Evolutionary conservation across 768 basidiomycete species (phyloP), one percentile per base, ranked within the genome.

Genomic region (Serendipita sp.): DNA sequence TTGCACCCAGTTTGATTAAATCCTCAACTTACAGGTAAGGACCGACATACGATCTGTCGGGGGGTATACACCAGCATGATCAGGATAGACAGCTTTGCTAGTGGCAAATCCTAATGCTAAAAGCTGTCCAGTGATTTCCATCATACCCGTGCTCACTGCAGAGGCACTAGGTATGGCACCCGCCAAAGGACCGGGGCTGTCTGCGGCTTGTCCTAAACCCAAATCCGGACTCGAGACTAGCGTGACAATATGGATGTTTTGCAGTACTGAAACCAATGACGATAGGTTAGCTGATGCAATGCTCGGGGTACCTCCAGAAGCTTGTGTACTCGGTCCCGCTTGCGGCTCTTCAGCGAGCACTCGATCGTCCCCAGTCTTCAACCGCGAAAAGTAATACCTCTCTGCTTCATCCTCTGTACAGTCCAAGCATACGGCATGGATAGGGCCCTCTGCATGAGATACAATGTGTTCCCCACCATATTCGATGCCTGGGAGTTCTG

Each of bases 91-190:
- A 1, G 80, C 77, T 68, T 76, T 79, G 23, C 89, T 86, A 3
- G 86, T 86, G 3, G 88, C 86, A 71, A 81, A 90, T 10, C 89
- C 87, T 30, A 91, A 72, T 0, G 85, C 82, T 83, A 91, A 80
- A 41, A 91, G 77, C 69, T 89, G 81, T 0, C 88, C 88, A 0
- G 88, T 89, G 48, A 91, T 80, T 70, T 85, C 78, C 67, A 81
- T 76, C 4, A 89, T 75, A 3, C 89, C 90, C 3, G 81, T 77
- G 18, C 87, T 73, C 34, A 91, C 79, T 0, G 87, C 83, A 73
- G 83, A 82, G 3, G 89, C 80, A 1, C 85, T 89, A 3, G 89
- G 90, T 11, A 91, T 73, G 2, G 88, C 81, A 3, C 89, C 89
- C 13, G 86, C 81, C 34, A 91, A 76, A 7, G 77, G 71, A 1